Percentiles rank a stretch among this genome's conserved stretches.
Evolutionary conservation across 23 red algal species (phyloP).

Genomic region (Pyropia haitanensis): DNA sequence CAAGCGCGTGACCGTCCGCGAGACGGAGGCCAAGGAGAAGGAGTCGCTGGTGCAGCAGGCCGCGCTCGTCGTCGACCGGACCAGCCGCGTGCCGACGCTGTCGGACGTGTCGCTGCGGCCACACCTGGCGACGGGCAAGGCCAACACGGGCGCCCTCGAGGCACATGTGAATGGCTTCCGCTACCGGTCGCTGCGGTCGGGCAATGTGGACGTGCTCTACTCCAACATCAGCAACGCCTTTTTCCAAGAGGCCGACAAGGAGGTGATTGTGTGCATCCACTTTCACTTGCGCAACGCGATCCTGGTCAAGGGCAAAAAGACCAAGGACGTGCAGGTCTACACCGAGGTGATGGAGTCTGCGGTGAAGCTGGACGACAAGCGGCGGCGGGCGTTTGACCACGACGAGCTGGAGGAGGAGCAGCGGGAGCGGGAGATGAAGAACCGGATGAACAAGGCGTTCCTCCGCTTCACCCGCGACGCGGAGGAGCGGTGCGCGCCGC

Average conservation of each 20-base stretch:
- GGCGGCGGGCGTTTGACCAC: constrained; percentile 77
- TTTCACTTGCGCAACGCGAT: constrained; percentile 88
- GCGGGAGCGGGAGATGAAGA: constrained; percentile 82
- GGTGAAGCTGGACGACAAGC: constrained; percentile 77
- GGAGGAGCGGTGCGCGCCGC: constrained; percentile 38
- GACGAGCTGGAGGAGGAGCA: constrained; percentile 98
- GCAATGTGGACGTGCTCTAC: constrained; percentile 81
- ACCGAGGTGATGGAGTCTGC: constrained; percentile 95
- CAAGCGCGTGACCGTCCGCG: constrained; percentile 69
- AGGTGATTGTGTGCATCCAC: constrained; percentile 88
- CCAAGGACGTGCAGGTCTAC: constrained; percentile 95
- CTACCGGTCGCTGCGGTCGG: constrained; percentile 48
- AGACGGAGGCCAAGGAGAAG: constrained; percentile 52
- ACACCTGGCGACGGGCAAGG: constrained; percentile 67
- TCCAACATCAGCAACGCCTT: constrained; percentile 91
- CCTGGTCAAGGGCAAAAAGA: constrained; percentile 83
- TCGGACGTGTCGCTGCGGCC: constrained; percentile 72
- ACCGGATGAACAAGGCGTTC: constrained; percentile 79
- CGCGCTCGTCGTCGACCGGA: constrained; percentile 35
- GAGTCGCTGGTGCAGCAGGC: constrained; percentile 82
- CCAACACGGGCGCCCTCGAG: constrained; percentile 80
- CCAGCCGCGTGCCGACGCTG: constrained; percentile 26
- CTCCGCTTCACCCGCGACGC: constrained; percentile 89
- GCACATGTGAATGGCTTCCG: constrained; percentile 87
- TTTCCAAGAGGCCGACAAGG: constrained; percentile 91